phyloP scores from a whole-genome alignment of 345 rosid genomes.

The Citrus sinensis region DNA sequence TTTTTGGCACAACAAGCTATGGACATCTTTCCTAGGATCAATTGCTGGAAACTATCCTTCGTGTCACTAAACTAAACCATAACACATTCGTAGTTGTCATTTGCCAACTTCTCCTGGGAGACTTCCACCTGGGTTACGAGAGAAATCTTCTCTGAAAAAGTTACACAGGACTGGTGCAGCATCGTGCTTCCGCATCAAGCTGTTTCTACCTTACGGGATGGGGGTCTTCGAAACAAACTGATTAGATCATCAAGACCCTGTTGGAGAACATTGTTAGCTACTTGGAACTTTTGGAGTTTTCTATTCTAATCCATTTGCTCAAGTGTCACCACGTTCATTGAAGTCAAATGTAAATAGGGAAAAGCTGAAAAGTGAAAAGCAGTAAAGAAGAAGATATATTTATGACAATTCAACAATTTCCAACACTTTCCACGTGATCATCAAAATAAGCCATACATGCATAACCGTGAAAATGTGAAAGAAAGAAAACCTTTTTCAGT shows the following conservation, averaged over 20 bases:
- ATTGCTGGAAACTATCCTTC: constrained; percentile 7
- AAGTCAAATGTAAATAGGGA: neutral
- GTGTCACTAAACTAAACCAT: constrained; percentile 11
- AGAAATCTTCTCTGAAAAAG: neutral
- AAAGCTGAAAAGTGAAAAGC: neutral
- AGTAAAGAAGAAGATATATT: neutral
- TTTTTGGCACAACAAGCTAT: constrained; percentile 4
- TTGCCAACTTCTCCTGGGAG: constrained; percentile 6
- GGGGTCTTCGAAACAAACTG: constrained; percentile 87
- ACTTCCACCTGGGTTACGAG: constrained; percentile 17
- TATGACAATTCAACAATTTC: neutral
- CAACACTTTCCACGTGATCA: neutral
- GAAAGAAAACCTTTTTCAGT: constrained; percentile 59
- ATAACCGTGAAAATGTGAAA: constrained; percentile 3
- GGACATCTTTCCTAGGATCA: constrained; percentile 18
- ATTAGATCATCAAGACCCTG: constrained; percentile 97
- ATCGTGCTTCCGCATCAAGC: constrained; percentile 32
- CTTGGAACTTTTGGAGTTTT: neutral
- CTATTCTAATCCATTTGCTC: neutral
- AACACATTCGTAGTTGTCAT: constrained; percentile 1
- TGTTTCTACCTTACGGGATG: constrained; percentile 78
- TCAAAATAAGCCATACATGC: neutral
- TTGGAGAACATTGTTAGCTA: constrained; percentile 10
- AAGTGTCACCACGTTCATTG: neutral
- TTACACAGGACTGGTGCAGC: neutral